Base-by-base conservation (phyloP, 2,329 filamentous ascomycete species). In the Venturia nashicola region DNA sequence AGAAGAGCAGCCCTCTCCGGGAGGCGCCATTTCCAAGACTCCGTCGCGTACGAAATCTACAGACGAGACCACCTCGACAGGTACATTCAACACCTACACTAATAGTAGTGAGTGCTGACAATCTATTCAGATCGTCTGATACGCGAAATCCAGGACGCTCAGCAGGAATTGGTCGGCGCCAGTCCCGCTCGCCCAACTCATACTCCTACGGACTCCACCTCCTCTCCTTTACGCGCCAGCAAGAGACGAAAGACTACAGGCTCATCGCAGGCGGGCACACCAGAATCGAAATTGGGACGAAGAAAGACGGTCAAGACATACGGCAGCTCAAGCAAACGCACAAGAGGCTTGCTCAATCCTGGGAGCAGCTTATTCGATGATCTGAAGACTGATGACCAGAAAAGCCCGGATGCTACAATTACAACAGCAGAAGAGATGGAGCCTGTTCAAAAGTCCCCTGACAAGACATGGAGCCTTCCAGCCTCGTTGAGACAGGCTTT, bases 391-490 rank as follows among this genome's bases (percentile, higher is more conserved):
- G 34, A 20, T 8, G 46, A 62, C n/a, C 42, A 62, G 23, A 40
- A 46, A 23, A 27, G 36, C 42, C 32, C 60, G 1, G 42, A 11
- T 18, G 34, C 60, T 6, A 46, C 42, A 14, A 23, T 51, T 18
- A 48, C 23, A 46, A n/a, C 51, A 39, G 23, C 18, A 44, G n/a
- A 62, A 51, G 44, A 46, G 23, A 9, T 16, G 1, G 60, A 39
- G n/a, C 42, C 42, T 51, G 42, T 16, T 3, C 20, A 23, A 4
- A 27, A 32, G 14, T 32, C 27, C n/a, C n/a, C 59, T 32, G 61
- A 59, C n/a, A 57, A 27, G 20, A 16, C n/a, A 32, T 64, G 62
- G 62, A 27, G 27, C n/a, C 23, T 64, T 20, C 62, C 62, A n/a
- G 36, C 62, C n/a, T 55, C 54, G 5, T 18, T 64, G 23, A 55